Evolutionary conservation across 2,329 filamentous ascomycete genomes (phyloP), one percentile per base, ranked within the genome.

Genomic region (Teratosphaeria zuluensis): DNA sequence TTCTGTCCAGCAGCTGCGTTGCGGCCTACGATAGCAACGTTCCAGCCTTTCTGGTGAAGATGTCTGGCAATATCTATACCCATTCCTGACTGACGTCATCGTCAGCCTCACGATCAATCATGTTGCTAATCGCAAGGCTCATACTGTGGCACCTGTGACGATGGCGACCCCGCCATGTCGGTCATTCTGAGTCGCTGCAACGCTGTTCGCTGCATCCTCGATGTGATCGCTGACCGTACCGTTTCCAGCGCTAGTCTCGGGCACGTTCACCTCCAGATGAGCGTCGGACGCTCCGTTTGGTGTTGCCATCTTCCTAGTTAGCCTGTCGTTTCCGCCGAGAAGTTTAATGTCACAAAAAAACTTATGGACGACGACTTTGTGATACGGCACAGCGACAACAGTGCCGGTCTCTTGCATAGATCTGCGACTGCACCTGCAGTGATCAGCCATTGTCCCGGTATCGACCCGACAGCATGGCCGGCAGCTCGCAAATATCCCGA

Each of bases 71-170:
- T 65, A 57, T 75, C 76, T 35, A 70, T 66, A 35, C 78, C 78
- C 56, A 81, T 80, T 8, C 78, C 78, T 8, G 77, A 79, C 77
- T 80, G 61, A 24, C 32, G 42, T 8, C 4, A 19, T 8, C 19
- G 42, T 48, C 19, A 48, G 19, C 42, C 42, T 48, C 42, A 48
- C 42, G 16, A 48, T 19, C 35, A 1, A 19, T 3, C 4, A 11
- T 33, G 19, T 30, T 8, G 33, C 33, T 14, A 30, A 33, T 56
- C 9, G 55, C 56, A 51, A 42, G 51, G 72, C 75, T 59, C 51
- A 53, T 61, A 76, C 75, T 58, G 74, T 73, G 16, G 73, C 74
- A 33, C 74, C 75, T 12, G 72, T 75, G 42, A 77, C 62, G 54
- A 77, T 74, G 30, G 73, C 75, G 28, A 77, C 75, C 59, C 65